Percentiles rank a stretch among this genome's conserved stretches.
phyloP scores from a whole-genome alignment of 768 basidiomycete genomes.

The Russula griseocarnosa region DNA sequence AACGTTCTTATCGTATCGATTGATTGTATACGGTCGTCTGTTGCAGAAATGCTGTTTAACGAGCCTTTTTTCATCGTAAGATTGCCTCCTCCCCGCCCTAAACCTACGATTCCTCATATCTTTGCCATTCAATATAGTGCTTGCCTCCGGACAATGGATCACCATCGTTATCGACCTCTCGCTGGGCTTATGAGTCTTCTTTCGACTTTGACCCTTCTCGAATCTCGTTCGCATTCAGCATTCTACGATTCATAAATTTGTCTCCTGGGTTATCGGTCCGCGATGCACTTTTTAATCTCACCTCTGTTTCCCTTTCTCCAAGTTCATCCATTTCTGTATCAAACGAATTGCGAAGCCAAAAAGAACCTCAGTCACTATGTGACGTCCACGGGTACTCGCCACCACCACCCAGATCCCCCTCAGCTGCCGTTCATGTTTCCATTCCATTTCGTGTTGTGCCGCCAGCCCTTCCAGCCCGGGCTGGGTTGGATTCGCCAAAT shows the following conservation, averaged over 20 bases:
- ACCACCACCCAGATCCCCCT: background rate
- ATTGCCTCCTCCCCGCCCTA: background rate
- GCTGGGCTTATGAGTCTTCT: constrained; percentile 25
- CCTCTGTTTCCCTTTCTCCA: background rate
- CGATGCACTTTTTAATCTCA: constrained; percentile 18
- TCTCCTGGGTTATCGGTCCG: constrained; percentile 15
- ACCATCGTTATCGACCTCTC: background rate
- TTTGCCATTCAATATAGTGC: constrained; percentile 4
- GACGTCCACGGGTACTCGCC: background rate
- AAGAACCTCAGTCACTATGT: background rate
- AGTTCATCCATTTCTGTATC: background rate
- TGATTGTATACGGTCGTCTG: constrained; percentile 20
- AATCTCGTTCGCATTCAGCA: constrained; percentile 25
- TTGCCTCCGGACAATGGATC: background rate
- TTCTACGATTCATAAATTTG: constrained; percentile 17
- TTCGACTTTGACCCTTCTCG: constrained; percentile 25
- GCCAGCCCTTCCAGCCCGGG: background rate
- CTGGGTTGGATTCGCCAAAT: background rate
- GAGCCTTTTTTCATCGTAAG: constrained; percentile 26
- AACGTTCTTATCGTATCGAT: constrained; percentile 20
- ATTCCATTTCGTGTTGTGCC: background rate
- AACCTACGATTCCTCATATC: background rate
- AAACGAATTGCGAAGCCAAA: background rate
- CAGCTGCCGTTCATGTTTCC: constrained; percentile 1
- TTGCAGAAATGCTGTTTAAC: constrained; percentile 16